phyloP scores from a whole-genome alignment of 176 grass and related monocot species.

The Typha latifolia region DNA sequence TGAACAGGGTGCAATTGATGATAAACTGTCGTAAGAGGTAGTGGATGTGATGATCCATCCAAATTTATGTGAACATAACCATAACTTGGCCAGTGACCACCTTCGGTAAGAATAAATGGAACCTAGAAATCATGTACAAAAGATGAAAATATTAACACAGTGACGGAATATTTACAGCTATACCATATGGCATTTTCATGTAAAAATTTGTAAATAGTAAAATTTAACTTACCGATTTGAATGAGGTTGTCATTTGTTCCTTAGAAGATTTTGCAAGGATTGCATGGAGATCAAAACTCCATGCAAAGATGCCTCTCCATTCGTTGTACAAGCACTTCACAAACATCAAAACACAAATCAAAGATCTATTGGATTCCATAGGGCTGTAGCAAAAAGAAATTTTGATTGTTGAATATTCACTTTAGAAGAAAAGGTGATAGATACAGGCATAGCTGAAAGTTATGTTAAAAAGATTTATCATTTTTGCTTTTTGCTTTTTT shows the following conservation, averaged over 20 bases:
- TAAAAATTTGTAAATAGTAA: constrained; percentile 17
- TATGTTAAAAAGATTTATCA: too few relatives aligned
- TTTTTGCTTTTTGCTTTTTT: too few relatives aligned
- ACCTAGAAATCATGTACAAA: constrained; percentile 35
- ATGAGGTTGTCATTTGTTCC: constrained; percentile 54
- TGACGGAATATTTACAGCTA: constrained; percentile 1
- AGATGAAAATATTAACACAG: constrained; percentile 10
- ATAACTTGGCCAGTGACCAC: constrained; percentile 12
- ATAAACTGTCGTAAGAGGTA: constrained; percentile 83
- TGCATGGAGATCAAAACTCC: constrained; percentile 87
- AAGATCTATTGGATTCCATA: constrained; percentile 16
- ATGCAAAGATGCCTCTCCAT: constrained; percentile 89
- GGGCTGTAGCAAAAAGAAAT: neutral
- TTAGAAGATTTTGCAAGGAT: constrained; percentile 73
- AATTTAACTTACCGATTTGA: constrained; percentile 41
- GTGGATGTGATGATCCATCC: constrained; percentile 41
- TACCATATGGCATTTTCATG: constrained; percentile 11
- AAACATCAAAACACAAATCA: constrained; percentile 22
- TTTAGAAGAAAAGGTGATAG: neutral
- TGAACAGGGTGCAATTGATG: constrained; percentile 78
- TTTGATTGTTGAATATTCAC: constrained; percentile 4
- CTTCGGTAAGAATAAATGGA: constrained; percentile 63
- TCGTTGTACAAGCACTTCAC: constrained; percentile 79
- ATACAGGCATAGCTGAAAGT: too few relatives aligned
- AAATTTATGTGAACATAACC: constrained; percentile 56